These are phyloP conservation scores for Puccinia hordei DNA, from an alignment of 1,284 basidiomycete species.

Conservation along the genomic window DNA sequence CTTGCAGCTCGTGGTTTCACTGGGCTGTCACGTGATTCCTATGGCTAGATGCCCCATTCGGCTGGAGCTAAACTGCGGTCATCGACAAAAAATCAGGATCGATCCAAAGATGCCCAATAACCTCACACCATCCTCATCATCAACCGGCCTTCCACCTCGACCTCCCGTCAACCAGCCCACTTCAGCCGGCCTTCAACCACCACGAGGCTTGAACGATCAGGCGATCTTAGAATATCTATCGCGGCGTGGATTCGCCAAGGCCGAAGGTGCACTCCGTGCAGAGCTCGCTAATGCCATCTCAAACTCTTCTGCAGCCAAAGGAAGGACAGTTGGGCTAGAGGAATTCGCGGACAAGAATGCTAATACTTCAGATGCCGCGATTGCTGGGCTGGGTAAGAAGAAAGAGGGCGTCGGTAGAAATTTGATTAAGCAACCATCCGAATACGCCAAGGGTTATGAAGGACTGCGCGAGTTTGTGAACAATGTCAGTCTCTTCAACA, in stretches of 20 bases:
- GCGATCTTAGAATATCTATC: conserved; percentile 81
- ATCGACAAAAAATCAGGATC: conserved; percentile 30
- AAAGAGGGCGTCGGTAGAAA: conserved; percentile 46
- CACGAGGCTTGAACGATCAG: conserved; percentile 57
- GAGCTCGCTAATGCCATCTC: conserved; percentile 64
- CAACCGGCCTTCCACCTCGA: conserved; percentile 14
- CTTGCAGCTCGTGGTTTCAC: background rate
- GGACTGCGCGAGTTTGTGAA: conserved; percentile 53
- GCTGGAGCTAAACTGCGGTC: background rate
- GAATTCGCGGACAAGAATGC: conserved; percentile 56
- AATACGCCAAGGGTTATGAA: conserved; percentile 52
- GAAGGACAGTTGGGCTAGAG: conserved; percentile 59
- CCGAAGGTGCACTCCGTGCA: conserved; percentile 73
- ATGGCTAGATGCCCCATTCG: background rate
- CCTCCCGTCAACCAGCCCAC: conserved; percentile 2
- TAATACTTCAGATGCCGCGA: conserved; percentile 21
- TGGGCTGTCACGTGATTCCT: background rate
- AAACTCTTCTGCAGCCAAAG: conserved; percentile 53
- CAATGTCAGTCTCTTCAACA: conserved; percentile 57
- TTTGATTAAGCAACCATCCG: conserved; percentile 48
- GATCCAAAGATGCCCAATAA: conserved; percentile 21
- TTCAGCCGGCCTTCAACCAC: background rate
- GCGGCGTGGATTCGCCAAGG: conserved; percentile 74
- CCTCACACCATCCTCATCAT: conserved; percentile 12
- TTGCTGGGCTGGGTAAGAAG: conserved; percentile 33